phyloP scores from a whole-genome alignment of 31 red algal species.

The Odonthalia washingtoniensis region DNA sequence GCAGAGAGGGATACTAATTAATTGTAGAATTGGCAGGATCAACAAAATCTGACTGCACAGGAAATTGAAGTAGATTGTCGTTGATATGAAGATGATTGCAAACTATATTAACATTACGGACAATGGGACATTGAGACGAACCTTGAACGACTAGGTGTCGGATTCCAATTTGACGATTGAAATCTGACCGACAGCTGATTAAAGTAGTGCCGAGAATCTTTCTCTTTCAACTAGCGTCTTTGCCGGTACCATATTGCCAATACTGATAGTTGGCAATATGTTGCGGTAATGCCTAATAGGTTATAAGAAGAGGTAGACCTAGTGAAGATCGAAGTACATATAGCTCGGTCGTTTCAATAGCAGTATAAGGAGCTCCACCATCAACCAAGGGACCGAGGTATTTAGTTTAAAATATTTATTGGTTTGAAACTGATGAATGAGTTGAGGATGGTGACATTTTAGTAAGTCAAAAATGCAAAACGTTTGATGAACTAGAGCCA shows the following conservation, averaged over 20 bases:
- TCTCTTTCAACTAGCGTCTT: neutral
- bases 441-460: too few relatives aligned
- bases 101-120: neutral
- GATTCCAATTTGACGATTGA: neutral
- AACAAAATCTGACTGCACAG: too few relatives aligned
- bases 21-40: too few relatives aligned
- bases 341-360: neutral
- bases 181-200: neutral
- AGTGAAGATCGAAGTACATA: neutral
- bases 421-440: too few relatives aligned
- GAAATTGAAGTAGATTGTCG: neutral
- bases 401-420: too few relatives aligned
- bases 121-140: constrained; percentile 13
- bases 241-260: neutral
- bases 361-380: neutral
- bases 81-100: constrained; percentile 19
- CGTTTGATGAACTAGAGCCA: too few relatives aligned
- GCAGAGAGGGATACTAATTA: too few relatives aligned
- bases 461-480: too few relatives aligned
- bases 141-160: constrained; percentile 3
- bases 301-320: neutral
- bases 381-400: neutral
- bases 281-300: neutral
- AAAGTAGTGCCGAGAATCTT: neutral
- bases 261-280: neutral